Conservation (phyloP, 306 rosid species). For the Rosa persica region DNA sequence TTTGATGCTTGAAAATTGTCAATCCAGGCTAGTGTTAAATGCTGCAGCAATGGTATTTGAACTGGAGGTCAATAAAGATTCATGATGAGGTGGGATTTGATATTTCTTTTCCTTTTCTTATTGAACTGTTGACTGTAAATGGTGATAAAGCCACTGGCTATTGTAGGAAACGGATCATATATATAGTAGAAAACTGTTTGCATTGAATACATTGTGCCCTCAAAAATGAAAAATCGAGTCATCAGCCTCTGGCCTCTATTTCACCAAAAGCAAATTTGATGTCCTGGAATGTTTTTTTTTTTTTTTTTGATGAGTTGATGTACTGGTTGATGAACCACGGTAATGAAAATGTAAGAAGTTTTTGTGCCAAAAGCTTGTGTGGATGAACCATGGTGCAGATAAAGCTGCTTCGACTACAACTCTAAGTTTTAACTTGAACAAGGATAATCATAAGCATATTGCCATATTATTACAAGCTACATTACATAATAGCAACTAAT, state of each 20-base stretch:
- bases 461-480: conserved; percentile 26
- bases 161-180: not conserved
- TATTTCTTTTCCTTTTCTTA: not conserved
- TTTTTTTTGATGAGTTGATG: too few relatives aligned
- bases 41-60: not conserved
- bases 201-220: not conserved
- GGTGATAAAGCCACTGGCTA: not conserved
- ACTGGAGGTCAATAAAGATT: not conserved
- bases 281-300: too few relatives aligned
- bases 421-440: not conserved
- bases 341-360: not conserved
- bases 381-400: not conserved
- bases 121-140: not conserved
- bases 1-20: not conserved
- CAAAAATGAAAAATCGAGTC: not conserved
- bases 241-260: not conserved
- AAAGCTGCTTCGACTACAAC: not conserved
- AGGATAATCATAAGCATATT: conserved; percentile 5
- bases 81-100: not conserved
- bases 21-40: not conserved
- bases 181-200: not conserved
- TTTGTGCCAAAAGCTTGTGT: too few relatives aligned
- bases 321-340: not conserved
- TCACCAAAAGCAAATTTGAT: not conserved
- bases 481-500: conserved; percentile 33